Conservation (phyloP, 2,329 filamentous ascomycete species). For the Curvularia spicifera region DNA sequence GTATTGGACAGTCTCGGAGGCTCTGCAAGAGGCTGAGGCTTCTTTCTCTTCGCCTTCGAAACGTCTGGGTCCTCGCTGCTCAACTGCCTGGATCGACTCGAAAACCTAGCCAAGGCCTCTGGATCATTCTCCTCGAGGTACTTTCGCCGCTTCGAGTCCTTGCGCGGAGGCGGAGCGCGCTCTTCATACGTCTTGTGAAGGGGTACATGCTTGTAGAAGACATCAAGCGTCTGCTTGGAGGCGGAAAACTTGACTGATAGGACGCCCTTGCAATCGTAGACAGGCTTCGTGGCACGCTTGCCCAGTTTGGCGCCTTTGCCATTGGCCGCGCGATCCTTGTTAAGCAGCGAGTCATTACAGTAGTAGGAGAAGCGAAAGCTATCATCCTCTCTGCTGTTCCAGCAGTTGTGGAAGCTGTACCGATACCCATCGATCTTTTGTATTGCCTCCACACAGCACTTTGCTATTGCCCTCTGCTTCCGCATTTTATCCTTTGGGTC, state of each 20-base stretch:
- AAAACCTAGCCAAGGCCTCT: conserved; percentile 38
- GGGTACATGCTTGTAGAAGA: conserved; percentile 56
- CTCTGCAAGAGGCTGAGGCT: conserved; percentile 27
- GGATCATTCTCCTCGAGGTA: conserved; percentile 46
- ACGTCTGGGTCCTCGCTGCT: conserved; percentile 28
- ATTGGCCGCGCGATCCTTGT: conserved; percentile 58
- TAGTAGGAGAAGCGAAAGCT: conserved; percentile 57
- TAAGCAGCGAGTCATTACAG: conserved; percentile 59
- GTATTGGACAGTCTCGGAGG: conserved; percentile 38
- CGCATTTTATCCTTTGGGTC: conserved; percentile 53
- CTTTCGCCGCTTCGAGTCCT: conserved; percentile 49
- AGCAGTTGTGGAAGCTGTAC: conserved; percentile 59
- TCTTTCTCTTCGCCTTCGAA: conserved; percentile 36
- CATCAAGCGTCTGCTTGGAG: conserved; percentile 50
- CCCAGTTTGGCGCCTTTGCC: conserved; percentile 49
- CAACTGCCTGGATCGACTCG: conserved; percentile 31
- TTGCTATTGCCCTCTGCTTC: conserved; percentile 56
- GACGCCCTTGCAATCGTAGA: conserved; percentile 58
- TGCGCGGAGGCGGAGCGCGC: conserved; percentile 50
- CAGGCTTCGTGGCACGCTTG: conserved; percentile 52
- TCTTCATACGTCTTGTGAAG: conserved; percentile 57
- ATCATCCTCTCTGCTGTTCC: conserved; percentile 56
- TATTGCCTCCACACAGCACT: conserved; percentile 53
- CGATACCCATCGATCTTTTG: conserved; percentile 55
- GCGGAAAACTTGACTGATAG: conserved; percentile 58